Evolutionary conservation across 805 yeast species (phyloP).

Genomic region (Groenewaldozyma salmanticensis): DNA sequence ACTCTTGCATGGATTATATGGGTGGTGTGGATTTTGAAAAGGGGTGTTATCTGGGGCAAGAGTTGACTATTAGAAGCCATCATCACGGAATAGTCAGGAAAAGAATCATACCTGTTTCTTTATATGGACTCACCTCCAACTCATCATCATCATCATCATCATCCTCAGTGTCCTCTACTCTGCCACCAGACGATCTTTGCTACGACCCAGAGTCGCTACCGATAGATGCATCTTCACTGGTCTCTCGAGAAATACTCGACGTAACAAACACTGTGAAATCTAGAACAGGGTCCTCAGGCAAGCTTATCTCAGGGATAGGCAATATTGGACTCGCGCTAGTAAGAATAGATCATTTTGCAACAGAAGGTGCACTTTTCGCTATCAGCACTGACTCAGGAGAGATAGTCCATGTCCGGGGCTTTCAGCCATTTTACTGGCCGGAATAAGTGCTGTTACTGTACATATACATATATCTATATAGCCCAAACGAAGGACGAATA

Average conservation of each 20-base stretch:
- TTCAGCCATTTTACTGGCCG: conserved; percentile 74
- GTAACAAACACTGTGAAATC: not conserved
- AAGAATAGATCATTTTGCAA: conserved; percentile 36
- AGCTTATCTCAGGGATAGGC: conserved; percentile 44
- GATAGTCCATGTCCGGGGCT: conserved; percentile 39
- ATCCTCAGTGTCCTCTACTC: too few relatives aligned
- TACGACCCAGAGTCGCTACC: conserved; percentile 12
- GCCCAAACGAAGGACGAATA: too few relatives aligned
- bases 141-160: too few relatives aligned
- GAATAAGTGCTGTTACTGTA: conserved; percentile 6
- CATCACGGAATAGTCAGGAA: conserved; percentile 79
- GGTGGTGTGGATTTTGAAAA: conserved; percentile 79
- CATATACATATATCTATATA: not conserved
- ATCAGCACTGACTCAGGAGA: conserved; percentile 18
- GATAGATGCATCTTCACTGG: not conserved
- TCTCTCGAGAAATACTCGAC: not conserved
- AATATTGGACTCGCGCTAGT: conserved; percentile 60
- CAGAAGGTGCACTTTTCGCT: conserved; percentile 26
- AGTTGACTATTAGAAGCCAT: conserved; percentile 78
- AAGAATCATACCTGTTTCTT: conserved; percentile 62
- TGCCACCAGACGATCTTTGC: conserved; percentile 6
- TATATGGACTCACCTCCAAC: conserved; percentile 12
- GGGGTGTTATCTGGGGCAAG: conserved; percentile 97
- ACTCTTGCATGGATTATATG: conserved; percentile 68
- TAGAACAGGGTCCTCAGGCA: conserved; percentile 46